Evolutionary conservation across 805 yeast genomes (phyloP).

Genomic region (Dipodascus albidus): DNA sequence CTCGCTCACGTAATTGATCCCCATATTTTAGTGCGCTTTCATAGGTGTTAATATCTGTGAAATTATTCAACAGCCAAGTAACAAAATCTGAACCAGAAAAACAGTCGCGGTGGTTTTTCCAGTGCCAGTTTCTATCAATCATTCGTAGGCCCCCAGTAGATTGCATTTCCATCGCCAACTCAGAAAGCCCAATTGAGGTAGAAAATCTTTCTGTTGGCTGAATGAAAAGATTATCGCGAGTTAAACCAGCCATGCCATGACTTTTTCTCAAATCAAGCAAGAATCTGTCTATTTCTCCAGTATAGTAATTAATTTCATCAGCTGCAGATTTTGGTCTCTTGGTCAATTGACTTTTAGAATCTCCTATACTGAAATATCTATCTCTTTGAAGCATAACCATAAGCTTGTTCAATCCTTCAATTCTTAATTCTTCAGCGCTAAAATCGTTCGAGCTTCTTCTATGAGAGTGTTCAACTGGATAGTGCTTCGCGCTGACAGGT

Average conservation of each 20-base stretch:
- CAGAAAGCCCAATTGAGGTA: constrained; percentile 37
- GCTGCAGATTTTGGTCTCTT: constrained; percentile 25
- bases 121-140: constrained; percentile 84
- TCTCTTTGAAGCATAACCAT: constrained; percentile 47
- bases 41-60: constrained; percentile 66
- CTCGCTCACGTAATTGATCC: constrained; percentile 58
- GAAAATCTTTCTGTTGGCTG: constrained; percentile 29
- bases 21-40: constrained; percentile 82
- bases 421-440: constrained; percentile 73
- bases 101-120: constrained; percentile 63
- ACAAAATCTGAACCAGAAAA: constrained; percentile 81
- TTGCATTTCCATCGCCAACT: constrained; percentile 56
- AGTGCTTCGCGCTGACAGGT: constrained; percentile 61
- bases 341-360: constrained; percentile 16
- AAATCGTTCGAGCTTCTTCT: constrained; percentile 22
- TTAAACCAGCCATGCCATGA: constrained; percentile 18
- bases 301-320: constrained; percentile 77
- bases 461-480: constrained; percentile 40
- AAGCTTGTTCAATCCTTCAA: constrained; percentile 76
- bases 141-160: constrained; percentile 47
- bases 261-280: constrained; percentile 40
- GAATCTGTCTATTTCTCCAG: constrained; percentile 68
- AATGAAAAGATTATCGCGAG: constrained; percentile 26
- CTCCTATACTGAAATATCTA: constrained; percentile 35
- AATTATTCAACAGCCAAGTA: constrained; percentile 69